Evolutionary conservation across 768 basidiomycete species (phyloP).

Genomic region (Mrakia gelida): DNA sequence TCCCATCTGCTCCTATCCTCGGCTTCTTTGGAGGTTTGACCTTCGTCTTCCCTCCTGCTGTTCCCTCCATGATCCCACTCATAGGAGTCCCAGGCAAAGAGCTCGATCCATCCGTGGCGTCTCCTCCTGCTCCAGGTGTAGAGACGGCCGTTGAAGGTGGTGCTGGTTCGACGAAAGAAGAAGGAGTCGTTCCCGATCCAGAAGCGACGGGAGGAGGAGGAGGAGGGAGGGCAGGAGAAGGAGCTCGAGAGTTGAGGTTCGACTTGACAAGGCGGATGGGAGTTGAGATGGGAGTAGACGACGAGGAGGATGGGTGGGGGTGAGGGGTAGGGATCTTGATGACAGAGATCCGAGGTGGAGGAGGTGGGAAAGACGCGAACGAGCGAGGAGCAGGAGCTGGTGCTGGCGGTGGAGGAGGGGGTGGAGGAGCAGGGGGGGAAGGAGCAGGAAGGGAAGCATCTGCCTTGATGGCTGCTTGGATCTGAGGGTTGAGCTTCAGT

Average conservation of each 20-base stretch:
- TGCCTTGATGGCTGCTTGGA: neutral
- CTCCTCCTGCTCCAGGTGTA: neutral
- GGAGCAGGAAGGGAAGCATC: neutral
- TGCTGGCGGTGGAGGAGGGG: slow-evolving; percentile 1
- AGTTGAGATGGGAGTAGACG: neutral
- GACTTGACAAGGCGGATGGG: neutral
- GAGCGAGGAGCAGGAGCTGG: neutral
- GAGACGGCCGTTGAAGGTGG: neutral
- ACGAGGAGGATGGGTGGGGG: too few species aligned
- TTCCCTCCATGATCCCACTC: neutral
- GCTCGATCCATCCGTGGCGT: neutral
- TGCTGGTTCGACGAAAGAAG: neutral
- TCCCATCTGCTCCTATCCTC: slow-evolving; percentile 17
- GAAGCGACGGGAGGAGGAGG: neutral
- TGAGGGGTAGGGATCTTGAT: neutral
- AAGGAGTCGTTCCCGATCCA: neutral
- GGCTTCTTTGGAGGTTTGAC: neutral
- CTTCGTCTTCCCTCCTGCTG: neutral
- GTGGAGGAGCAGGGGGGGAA: slow-evolving; percentile 1
- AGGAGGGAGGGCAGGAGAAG: neutral
- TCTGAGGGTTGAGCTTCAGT: slow-evolving; percentile 24
- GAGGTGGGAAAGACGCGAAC: neutral
- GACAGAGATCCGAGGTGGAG: neutral
- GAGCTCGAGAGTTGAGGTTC: neutral
- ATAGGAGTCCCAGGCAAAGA: neutral